Evolutionary conservation across 148 eudicot genomes (phyloP), one percentile per base, ranked within the genome.

Genomic region (Camellia japonica): DNA sequence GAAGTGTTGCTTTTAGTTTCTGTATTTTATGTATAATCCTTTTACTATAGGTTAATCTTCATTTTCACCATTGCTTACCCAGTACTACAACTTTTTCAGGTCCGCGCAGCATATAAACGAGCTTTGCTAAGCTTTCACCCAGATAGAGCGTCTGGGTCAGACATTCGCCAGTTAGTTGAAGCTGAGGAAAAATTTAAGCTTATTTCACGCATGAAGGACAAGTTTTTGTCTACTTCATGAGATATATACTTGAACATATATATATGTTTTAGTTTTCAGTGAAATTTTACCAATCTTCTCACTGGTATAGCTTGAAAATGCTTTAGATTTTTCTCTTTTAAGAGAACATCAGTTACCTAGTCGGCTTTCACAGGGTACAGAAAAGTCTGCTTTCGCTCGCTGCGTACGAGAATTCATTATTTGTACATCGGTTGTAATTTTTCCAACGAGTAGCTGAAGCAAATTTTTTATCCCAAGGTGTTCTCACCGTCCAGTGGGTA

Each of bases 101-200:
- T 96, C 46, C 93, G 87, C 73, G 84, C 90, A n/a, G 99, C 99
- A 3, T 96, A 89, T 58, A 96, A 92, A 86, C 78, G 86, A 76
- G 99, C 99, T 1, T 84, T 92, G 79, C 79, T 96, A 49, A 89
- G 84, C 60, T 96, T 92, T 82, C 98, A 96, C 78, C 99, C 99
- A 2, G 99, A 96, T 72, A 89, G 99, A 79, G 84, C 90, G 78
- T 81, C 88, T 64, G 77, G 83, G 82, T 86, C 91, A 47, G 95
- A 92, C 77, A 75, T 93, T 80, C 91, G 93, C 6, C 90, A 86
- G 82, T 95, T 91, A 79, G 98, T 96, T 65, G 99, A 96, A 87
- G 92, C 99, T 0, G 99, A 96, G 87, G 99, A 96, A 83, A 96
- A 88, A 70, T 96, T 96, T 84, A 96, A 96, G 87, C 94, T 96